Evolutionary conservation across 768 basidiomycete species (phyloP).

Genomic region (Hygrophorus russula): DNA sequence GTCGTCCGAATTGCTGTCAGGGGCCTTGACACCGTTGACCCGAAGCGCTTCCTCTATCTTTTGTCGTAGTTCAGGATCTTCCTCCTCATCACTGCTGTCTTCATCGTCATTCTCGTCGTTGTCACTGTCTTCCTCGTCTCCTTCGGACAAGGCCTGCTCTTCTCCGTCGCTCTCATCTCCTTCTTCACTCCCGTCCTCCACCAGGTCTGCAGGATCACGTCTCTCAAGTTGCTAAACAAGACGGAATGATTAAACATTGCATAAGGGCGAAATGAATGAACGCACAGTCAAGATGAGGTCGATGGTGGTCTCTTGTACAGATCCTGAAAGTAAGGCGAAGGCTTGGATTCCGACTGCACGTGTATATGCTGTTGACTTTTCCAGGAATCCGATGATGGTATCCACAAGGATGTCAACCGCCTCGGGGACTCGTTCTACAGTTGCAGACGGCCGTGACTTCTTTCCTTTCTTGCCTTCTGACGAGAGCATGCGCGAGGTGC

Average conservation of each 20-base stretch:
- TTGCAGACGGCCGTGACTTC: conserved; percentile 29
- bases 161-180: conserved; percentile 26
- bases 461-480: conserved; percentile 22
- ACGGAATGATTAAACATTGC: background rate
- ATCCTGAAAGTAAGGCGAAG: conserved; percentile 61
- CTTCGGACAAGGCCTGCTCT: conserved; percentile 21
- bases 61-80: conserved; percentile 51
- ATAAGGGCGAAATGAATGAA: conserved; percentile 8
- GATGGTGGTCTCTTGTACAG: conserved; percentile 58
- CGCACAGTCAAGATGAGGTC: conserved; percentile 76
- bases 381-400: conserved; percentile 81
- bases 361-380: conserved; percentile 71
- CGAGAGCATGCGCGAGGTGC: conserved; percentile 42
- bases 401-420: conserved; percentile 84
- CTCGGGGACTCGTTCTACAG: conserved; percentile 30
- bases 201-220: conserved; percentile 46
- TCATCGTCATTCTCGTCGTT: conserved; percentile 24
- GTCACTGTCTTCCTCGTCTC: conserved; percentile 21
- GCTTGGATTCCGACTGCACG: conserved; percentile 71
- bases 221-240: conserved; percentile 69
- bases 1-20: conserved; percentile 45
- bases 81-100: conserved; percentile 36
- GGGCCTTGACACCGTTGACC: conserved; percentile 46
- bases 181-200: conserved; percentile 22
- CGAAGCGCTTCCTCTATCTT: conserved; percentile 57